Evolutionary conservation across 1,284 basidiomycete genomes (phyloP).

Genomic region (Cutaneotrichosporon mucoides): DNA sequence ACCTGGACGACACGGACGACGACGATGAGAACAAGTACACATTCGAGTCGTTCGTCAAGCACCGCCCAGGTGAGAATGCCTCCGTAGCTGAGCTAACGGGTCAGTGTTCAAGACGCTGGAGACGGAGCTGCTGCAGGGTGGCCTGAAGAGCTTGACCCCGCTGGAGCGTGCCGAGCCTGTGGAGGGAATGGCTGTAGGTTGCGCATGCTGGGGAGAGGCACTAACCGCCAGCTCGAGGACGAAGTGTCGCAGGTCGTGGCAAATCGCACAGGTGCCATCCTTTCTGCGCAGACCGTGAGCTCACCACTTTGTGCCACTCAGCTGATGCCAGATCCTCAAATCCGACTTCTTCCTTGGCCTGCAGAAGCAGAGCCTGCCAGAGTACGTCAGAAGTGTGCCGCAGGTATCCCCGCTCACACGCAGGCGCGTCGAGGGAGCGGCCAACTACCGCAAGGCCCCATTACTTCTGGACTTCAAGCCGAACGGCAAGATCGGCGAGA

Average conservation of each 20-base stretch:
- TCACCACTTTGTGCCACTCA: constrained; percentile 47
- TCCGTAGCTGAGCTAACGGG: too few species aligned
- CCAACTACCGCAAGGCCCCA: constrained; percentile 81
- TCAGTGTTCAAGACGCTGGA: constrained; percentile 94
- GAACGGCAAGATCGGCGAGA: constrained; percentile 34
- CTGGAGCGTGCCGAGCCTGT: constrained; percentile 69
- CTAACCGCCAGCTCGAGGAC: constrained; percentile 56
- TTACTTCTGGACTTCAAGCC: constrained; percentile 54
- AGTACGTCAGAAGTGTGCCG: constrained; percentile 55
- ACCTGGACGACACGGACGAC: constrained; percentile 77
- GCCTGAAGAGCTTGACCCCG: constrained; percentile 75
- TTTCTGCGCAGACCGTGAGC: constrained; percentile 57
- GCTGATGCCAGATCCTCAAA: constrained; percentile 66
- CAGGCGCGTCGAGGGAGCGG: constrained; percentile 85
- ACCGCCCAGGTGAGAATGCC: constrained; percentile 51
- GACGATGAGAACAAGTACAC: constrained; percentile 72
- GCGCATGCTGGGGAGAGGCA: background rate
- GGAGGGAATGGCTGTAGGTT: constrained; percentile 66
- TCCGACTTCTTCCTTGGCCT: constrained; percentile 93
- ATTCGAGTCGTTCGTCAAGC: constrained; percentile 75
- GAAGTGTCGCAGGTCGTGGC: constrained; percentile 81
- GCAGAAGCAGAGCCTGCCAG: constrained; percentile 90
- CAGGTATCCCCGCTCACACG: constrained; percentile 3
- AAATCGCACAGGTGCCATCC: constrained; percentile 76
- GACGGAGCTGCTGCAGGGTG: constrained; percentile 79